Evolutionary conservation across 176 grass and related monocot species (phyloP), one percentile per base, ranked within the genome.

Genomic region (Triticum timopheevii): DNA sequence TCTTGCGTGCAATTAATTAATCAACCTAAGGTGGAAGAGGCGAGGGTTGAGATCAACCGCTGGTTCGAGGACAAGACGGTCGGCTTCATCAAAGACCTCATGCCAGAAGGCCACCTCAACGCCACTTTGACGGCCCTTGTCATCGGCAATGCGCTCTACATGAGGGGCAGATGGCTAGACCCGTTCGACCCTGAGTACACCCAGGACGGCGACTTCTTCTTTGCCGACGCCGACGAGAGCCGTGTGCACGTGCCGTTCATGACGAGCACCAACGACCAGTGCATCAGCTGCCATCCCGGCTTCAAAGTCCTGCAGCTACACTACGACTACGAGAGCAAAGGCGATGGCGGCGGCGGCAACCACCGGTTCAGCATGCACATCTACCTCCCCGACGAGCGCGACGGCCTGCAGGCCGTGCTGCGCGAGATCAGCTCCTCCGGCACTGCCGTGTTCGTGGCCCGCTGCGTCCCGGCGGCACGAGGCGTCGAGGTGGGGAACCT

Each of bases 1-100:
- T 20, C 6, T 8, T 7, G 0, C 8, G 16, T 58, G 2, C 54
- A 58, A 58, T 3, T 7, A 20, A 58, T 50, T 7, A 8, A 58
- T 50, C 10, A 42, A 42, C 10, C 40, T 2, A 74, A 47, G 71
- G 39, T n/a, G 24, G 39, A 74, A 3, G 71, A 74, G 39, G 39
- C 71, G 71, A 74, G 39, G 24, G 71, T 74, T 6, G 71, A 74
- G 71, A 74, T 74, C 39, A 74, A 74, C n/a, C 71, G 39, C n/a
- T 74, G 71, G 40, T 74, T 74, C 7, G 71, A 28, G 40, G 71
- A 74, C 23, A 49, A 74, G 71, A 74, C 71, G 7, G 71, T 13
- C 13, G 40, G 71, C 40, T 23, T 17, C 71, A 74, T 74, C 40
- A 49, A 13, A 28, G 71, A 74, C 71, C 71, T 49, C 71, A 49